Conservation (phyloP, 202 grass and related monocot species). For the Schoenoplectus triqueter region DNA sequence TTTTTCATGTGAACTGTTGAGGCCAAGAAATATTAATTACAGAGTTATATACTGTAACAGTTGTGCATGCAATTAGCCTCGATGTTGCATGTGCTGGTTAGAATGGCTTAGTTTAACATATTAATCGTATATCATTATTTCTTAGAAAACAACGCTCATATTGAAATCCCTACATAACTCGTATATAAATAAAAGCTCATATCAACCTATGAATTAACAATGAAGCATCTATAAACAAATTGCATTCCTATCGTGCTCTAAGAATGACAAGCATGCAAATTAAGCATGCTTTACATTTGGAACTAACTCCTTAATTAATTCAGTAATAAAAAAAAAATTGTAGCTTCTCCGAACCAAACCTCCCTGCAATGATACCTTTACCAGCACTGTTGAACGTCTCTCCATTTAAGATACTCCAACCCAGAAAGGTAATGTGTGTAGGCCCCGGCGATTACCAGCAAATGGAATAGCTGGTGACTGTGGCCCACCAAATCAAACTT, state of each 20-base stretch:
- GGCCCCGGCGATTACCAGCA: conserved; percentile 80
- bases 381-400: conserved; percentile 69
- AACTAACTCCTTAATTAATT: not conserved
- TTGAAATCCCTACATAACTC: conserved; percentile 24
- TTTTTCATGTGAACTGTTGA: not conserved
- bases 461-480: conserved; percentile 93
- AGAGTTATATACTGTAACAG: not conserved
- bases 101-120: not conserved
- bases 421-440: conserved; percentile 75
- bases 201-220: conserved; percentile 18
- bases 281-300: conserved; percentile 5
- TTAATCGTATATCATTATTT: not conserved
- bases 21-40: not conserved
- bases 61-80: not conserved
- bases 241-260: conserved; percentile 13
- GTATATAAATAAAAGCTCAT: conserved; percentile 22
- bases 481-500: conserved; percentile 78
- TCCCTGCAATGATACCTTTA: conserved; percentile 3
- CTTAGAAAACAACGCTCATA: conserved; percentile 6
- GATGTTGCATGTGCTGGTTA: not conserved
- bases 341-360: not conserved
- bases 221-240: conserved; percentile 29
- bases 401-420: conserved; percentile 83
- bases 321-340: conserved; percentile 32
- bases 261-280: conserved; percentile 16